A percentile compares a stretch with the other conserved stretches of the same genome.
phyloP scores from a whole-genome alignment of 129 eudicot species.

The Flaveria trinervia region DNA sequence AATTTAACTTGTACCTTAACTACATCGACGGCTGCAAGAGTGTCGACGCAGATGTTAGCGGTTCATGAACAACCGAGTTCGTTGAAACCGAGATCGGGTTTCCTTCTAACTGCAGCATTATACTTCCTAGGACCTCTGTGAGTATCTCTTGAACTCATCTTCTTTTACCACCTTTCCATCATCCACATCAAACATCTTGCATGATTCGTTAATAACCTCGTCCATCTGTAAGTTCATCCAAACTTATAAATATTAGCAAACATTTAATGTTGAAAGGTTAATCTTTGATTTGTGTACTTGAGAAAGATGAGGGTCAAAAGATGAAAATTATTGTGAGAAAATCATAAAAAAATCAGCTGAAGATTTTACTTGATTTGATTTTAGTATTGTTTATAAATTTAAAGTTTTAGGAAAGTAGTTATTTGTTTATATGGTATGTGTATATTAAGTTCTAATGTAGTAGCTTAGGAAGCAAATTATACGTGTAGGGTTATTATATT shows the following conservation, averaged over 20 bases:
- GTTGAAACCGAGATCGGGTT: slow-evolving; percentile 71
- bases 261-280: neutral
- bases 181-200: slow-evolving; percentile 72
- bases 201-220: slow-evolving; percentile 46
- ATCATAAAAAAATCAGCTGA: no score
- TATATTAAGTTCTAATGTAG: no score
- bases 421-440: no score
- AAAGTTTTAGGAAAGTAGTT: no score
- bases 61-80: slow-evolving; percentile 92
- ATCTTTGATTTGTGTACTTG: no score
- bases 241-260: neutral
- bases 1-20: slow-evolving; percentile 22
- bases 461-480: no score
- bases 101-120: slow-evolving; percentile 86
- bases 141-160: slow-evolving; percentile 82
- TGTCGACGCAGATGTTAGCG: slow-evolving; percentile 60
- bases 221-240: slow-evolving; percentile 62
- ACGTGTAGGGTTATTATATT: no score
- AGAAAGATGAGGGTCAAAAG: no score
- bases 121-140: slow-evolving; percentile 74
- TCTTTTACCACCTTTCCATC: slow-evolving; percentile 79
- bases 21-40: slow-evolving; percentile 57
- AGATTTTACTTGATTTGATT: no score
- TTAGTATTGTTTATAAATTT: no score
- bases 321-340: no score